Conservation (phyloP, 2,329 filamentous ascomycete genomes). For the Emmonsiellopsis sp. region DNA sequence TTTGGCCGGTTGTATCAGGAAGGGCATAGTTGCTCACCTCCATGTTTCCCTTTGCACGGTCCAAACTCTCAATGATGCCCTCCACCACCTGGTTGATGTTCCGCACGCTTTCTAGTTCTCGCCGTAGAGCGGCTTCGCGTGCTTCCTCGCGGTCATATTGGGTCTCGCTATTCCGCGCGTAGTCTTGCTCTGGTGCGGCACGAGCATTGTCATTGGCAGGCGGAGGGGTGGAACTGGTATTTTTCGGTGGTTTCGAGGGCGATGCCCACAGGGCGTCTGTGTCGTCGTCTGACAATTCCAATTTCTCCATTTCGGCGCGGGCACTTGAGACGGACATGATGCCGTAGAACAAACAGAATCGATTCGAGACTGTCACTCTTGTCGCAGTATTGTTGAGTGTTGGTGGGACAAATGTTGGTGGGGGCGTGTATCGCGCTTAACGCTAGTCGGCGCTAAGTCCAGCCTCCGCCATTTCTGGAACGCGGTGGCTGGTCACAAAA, state of each 20-base stretch:
- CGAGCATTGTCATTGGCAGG: slow-evolving; percentile 29
- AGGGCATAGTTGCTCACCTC: slow-evolving; percentile 25
- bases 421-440: not conserved
- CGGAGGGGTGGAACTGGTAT: slow-evolving; percentile 21
- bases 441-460: not conserved
- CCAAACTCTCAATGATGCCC: slow-evolving; percentile 36
- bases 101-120: slow-evolving; percentile 72
- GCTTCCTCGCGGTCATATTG: slow-evolving; percentile 56
- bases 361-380: not conserved
- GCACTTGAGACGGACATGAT: slow-evolving; percentile 8
- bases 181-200: slow-evolving; percentile 19
- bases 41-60: slow-evolving; percentile 42
- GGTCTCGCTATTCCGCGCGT: slow-evolving; percentile 40
- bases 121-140: slow-evolving; percentile 64
- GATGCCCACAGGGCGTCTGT: slow-evolving; percentile 52
- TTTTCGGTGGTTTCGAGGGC: slow-evolving; percentile 36
- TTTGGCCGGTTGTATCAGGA: not conserved
- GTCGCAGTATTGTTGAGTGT: not conserved
- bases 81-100: slow-evolving; percentile 86
- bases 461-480: not conserved
- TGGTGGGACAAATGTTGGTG: not conserved
- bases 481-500: not conserved
- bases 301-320: slow-evolving; percentile 9
- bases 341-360: not conserved
- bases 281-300: slow-evolving; percentile 33